Percentiles rank a stretch among this genome's conserved stretches.
phyloP scores from a whole-genome alignment of 1,139 yeast genomes.

The Maudiozyma humilis region DNA sequence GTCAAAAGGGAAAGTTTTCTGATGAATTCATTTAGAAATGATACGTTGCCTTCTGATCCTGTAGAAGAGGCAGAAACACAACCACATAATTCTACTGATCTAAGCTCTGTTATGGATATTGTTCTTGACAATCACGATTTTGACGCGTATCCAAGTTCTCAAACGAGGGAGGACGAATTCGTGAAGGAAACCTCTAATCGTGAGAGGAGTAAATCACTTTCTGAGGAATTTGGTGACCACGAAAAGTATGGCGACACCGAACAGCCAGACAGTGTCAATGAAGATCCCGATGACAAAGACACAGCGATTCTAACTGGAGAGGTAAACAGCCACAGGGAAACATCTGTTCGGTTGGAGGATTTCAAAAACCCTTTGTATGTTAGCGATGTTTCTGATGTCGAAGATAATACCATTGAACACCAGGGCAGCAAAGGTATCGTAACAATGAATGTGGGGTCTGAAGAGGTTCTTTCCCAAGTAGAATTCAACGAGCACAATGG shows the following conservation, averaged over 20 bases:
- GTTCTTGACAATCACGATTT: background rate
- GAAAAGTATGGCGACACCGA: background rate
- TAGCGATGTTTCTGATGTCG: background rate
- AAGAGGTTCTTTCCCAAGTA: conserved; percentile 15
- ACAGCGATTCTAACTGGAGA: background rate
- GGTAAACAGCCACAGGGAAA: background rate
- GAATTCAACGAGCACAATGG: conserved; percentile 13
- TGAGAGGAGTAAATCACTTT: conserved; percentile 3
- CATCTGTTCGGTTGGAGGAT: background rate
- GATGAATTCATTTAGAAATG: background rate
- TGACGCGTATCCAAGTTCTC: conserved; percentile 4
- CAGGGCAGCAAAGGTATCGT: background rate
- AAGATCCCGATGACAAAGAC: too few species aligned
- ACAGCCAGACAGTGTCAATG: background rate
- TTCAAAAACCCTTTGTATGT: conserved; percentile 1
- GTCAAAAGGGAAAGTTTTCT: conserved; percentile 1
- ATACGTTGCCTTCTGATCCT: background rate
- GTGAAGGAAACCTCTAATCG: background rate
- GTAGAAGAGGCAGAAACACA: background rate
- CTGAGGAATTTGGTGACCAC: conserved; percentile 2
- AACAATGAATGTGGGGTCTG: conserved; percentile 21
- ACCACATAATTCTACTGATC: background rate
- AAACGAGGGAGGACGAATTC: conserved; percentile 3
- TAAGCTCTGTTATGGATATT: conserved; percentile 5
- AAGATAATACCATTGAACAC: too few species aligned